phyloP scores from a whole-genome alignment of 345 rosid genomes.

The Camelina hispida region DNA sequence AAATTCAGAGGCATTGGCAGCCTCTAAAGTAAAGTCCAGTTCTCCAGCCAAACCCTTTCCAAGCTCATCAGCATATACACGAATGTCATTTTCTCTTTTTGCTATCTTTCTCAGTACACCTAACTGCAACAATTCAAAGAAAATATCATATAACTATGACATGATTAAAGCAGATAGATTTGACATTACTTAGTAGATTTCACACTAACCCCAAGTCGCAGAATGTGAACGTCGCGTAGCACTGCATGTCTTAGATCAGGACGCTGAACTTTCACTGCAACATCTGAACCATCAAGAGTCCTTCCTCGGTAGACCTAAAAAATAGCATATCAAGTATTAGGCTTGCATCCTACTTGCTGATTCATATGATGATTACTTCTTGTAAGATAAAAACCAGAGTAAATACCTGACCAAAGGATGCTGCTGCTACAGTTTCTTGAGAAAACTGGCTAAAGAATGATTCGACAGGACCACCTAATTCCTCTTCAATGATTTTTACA shows the following conservation, averaged over 20 bases:
- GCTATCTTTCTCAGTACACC: constrained; percentile 87
- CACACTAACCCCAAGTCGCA: constrained; percentile 85
- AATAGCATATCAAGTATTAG: constrained; percentile 32
- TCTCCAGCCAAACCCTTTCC: constrained; percentile 96
- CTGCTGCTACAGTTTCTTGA: constrained; percentile 90
- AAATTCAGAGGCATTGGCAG: constrained; percentile 84
- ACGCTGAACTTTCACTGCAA: constrained; percentile 96
- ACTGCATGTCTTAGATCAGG: constrained; percentile 87
- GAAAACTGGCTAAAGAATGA: constrained; percentile 75
- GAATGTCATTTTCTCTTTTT: constrained; percentile 81
- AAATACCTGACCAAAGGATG: constrained; percentile 95
- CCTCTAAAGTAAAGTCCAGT: constrained; percentile 84
- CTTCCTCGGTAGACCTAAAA: constrained; percentile 78
- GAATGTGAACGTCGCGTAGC: constrained; percentile 82
- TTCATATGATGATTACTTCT: constrained; percentile 21
- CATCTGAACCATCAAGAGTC: constrained; percentile 74
- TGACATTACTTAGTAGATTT: constrained; percentile 14
- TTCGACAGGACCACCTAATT: constrained; percentile 75
- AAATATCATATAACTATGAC: constrained; percentile 29
- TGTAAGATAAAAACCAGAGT: constrained; percentile 21
- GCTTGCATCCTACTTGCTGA: constrained; percentile 20
- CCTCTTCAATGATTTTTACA: constrained; percentile 83
- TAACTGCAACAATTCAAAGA: constrained; percentile 56
- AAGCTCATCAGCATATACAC: constrained; percentile 94
- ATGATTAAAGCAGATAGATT: constrained; percentile 26